A percentile compares a stretch with the other conserved stretches of the same genome.
Evolutionary conservation across 768 basidiomycete species (phyloP).

Genomic region (Suillus alpinus): DNA sequence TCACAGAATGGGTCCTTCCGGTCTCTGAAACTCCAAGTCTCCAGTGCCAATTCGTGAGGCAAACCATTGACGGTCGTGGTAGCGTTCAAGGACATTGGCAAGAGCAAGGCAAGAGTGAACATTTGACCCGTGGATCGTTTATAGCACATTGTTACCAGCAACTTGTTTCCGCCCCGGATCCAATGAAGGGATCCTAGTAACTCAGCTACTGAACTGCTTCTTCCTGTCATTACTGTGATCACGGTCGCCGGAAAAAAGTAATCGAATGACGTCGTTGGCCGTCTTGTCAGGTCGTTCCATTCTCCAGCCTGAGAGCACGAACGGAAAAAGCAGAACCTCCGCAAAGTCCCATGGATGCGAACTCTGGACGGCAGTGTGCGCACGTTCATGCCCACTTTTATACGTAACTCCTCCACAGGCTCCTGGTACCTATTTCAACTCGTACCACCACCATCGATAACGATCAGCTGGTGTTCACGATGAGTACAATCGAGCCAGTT

Average conservation of each 20-base stretch:
- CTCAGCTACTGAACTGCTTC: neutral
- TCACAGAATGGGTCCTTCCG: neutral
- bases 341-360: constrained; percentile 1
- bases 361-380: neutral
- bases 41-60: neutral
- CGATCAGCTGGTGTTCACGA: constrained; percentile 11
- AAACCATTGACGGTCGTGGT: neutral
- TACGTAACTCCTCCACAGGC: neutral
- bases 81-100: neutral
- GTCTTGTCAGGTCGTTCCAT: neutral
- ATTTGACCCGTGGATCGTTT: neutral
- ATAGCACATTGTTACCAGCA: neutral
- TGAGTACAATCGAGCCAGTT: constrained; percentile 37
- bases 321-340: neutral
- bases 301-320: neutral
- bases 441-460: constrained; percentile 5
- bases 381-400: neutral
- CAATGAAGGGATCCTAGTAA: neutral
- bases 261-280: neutral
- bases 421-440: neutral
- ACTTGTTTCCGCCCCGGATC: neutral
- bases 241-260: neutral
- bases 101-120: too few species aligned
- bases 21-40: neutral
- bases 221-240: neutral